Percentiles rank a stretch among this genome's conserved stretches.
These are phyloP conservation scores for Lolium perenne DNA, from an alignment of 176 grass and related monocot species.

Conservation along the genomic window DNA sequence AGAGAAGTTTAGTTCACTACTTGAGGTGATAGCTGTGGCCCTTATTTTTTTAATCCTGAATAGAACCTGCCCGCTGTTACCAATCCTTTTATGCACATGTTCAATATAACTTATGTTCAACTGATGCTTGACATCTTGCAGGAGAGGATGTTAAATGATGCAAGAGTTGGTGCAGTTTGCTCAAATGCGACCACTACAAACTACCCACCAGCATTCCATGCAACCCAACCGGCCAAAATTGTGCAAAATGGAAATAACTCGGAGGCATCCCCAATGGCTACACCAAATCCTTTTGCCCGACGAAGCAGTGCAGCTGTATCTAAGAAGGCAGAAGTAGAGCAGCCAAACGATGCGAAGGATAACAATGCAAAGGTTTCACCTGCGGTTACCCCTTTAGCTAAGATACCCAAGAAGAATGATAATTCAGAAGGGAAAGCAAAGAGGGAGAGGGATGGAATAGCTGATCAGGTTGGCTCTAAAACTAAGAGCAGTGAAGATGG, in stretches of 20 bases:
- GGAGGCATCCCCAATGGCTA: conserved; percentile 27
- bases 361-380: conserved; percentile 23
- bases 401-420: conserved; percentile 39
- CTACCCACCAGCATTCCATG: conserved; percentile 16
- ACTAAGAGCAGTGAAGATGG: neutral
- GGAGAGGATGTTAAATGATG: conserved; percentile 75
- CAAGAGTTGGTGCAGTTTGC: conserved; percentile 22
- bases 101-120: conserved; percentile 9
- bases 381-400: conserved; percentile 30
- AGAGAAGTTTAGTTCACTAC: conserved; percentile 83
- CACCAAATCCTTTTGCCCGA: conserved; percentile 20
- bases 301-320: conserved; percentile 31
- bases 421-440: conserved; percentile 34
- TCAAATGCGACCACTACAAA: conserved; percentile 33
- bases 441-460: conserved; percentile 25
- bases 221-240: conserved; percentile 23
- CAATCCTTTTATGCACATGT: neutral
- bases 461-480: conserved; percentile 16
- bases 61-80: conserved; percentile 14
- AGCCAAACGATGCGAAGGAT: conserved; percentile 9
- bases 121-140: conserved; percentile 53
- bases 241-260: conserved; percentile 29
- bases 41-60: conserved; percentile 19
- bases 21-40: conserved; percentile 61
- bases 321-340: conserved; percentile 43